Evolutionary conservation across 2,329 filamentous ascomycete species (phyloP).

Genomic region (Sodiomyces alkalinus): DNA sequence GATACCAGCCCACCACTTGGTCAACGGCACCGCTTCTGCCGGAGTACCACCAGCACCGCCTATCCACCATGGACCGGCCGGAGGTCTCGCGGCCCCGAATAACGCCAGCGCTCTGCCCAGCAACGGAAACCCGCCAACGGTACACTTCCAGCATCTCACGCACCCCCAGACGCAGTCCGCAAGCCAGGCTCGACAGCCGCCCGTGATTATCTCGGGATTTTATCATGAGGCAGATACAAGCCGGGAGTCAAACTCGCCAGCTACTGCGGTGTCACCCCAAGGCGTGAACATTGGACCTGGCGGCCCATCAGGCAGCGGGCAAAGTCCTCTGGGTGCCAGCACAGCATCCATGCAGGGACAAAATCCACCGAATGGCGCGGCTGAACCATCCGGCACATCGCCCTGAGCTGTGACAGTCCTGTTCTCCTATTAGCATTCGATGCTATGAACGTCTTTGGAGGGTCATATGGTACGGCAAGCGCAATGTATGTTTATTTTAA

Average conservation of each 20-base stretch:
- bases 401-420: too few relatives aligned
- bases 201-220: not conserved
- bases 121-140: not conserved
- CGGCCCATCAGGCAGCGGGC: slow-evolving; percentile 4
- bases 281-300: slow-evolving; percentile 6
- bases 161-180: slow-evolving; percentile 1
- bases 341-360: slow-evolving; percentile 7
- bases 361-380: too few relatives aligned
- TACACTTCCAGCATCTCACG: too few relatives aligned
- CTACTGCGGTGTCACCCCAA: slow-evolving; percentile 6
- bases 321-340: slow-evolving; percentile 6
- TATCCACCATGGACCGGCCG: not conserved
- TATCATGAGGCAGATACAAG: too few relatives aligned
- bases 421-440: too few relatives aligned
- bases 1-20: slow-evolving; percentile 6
- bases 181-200: not conserved
- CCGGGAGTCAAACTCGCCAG: too few relatives aligned
- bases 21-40: slow-evolving; percentile 4
- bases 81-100: not conserved
- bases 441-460: too few relatives aligned
- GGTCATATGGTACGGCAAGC: too few relatives aligned
- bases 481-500: too few relatives aligned
- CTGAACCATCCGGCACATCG: too few relatives aligned
- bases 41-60: not conserved
- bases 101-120: too few relatives aligned